phyloP scores from a whole-genome alignment of 768 basidiomycete species.

The Trametes maxima region DNA sequence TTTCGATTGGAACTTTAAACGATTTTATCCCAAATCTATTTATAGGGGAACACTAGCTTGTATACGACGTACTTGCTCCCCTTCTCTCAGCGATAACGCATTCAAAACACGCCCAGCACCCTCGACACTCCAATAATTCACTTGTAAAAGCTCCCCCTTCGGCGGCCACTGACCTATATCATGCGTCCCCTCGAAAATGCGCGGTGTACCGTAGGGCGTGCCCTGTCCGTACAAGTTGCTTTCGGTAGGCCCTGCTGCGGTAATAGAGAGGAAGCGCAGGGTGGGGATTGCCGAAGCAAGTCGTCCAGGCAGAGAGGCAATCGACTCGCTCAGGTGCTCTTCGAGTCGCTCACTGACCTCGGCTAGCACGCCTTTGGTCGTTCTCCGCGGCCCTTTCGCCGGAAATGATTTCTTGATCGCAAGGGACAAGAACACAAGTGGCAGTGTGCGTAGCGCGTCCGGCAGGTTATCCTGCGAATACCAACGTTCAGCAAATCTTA shows the following conservation, averaged over 20 bases:
- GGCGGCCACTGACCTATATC: background rate
- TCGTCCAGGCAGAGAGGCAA: background rate
- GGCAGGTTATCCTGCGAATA: background rate
- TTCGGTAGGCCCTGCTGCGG: background rate
- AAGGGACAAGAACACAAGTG: background rate
- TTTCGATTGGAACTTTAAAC: no score
- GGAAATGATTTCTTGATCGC: background rate
- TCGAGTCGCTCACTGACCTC: background rate
- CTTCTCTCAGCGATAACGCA: background rate
- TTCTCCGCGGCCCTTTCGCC: background rate
- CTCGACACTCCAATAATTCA: background rate
- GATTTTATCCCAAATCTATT: no score
- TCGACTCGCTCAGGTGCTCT: background rate
- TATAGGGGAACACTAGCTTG: background rate
- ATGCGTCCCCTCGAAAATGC: background rate
- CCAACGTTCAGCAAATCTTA: background rate
- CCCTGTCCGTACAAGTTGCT: background rate
- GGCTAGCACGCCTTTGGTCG: background rate
- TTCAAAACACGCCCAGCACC: background rate
- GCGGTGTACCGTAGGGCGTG: no score
- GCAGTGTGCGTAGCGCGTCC: background rate
- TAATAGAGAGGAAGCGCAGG: constrained; percentile 1
- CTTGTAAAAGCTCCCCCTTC: background rate
- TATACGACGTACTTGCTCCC: background rate
- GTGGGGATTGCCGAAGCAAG: background rate